These are phyloP conservation scores for Sisymbrium altissimum DNA, from an alignment of 345 rosid species.

Conservation along the genomic window DNA sequence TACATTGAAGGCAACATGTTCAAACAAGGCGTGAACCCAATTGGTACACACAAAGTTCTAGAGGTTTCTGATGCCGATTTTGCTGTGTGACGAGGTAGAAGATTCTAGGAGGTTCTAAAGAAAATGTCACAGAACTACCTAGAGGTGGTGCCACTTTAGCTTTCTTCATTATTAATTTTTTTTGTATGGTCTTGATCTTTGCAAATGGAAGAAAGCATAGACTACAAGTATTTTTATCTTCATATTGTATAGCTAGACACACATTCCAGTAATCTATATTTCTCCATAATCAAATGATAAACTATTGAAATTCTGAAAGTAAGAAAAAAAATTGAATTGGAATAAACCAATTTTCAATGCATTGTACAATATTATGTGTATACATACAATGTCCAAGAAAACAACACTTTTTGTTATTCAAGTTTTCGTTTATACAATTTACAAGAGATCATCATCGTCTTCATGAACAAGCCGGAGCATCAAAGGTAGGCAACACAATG, in stretches of 20 bases:
- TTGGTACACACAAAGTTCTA: conserved; percentile 76
- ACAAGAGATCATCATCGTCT: not conserved
- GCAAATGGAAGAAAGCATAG: conserved; percentile 24
- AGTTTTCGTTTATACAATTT: not conserved
- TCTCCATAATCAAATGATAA: conserved; percentile 13
- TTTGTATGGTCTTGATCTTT: conserved; percentile 24
- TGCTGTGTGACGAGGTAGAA: conserved; percentile 34
- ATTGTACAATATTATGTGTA: not conserved
- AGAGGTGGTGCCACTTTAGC: conserved; percentile 20
- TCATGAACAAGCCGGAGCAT: conserved; percentile 65
- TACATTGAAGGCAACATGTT: conserved; percentile 81
- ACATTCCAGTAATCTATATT: conserved; percentile 16
- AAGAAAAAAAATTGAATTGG: not conserved
- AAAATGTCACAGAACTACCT: conserved; percentile 28
- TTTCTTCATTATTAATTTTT: conserved; percentile 1
- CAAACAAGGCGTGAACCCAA: conserved; percentile 77
- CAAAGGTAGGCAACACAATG: conserved; percentile 70
- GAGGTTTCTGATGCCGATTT: conserved; percentile 90
- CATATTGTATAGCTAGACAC: conserved; percentile 29
- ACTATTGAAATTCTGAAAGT: not conserved
- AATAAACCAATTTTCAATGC: not conserved
- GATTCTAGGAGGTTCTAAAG: conserved; percentile 21
- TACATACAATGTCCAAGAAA: conserved; percentile 3
- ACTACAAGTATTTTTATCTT: conserved; percentile 5
- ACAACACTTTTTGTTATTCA: not conserved